Evolutionary conservation across 2,329 filamentous ascomycete species (phyloP), one percentile per base, ranked within the genome.

Genomic region (Colletotrichum kahawae): DNA sequence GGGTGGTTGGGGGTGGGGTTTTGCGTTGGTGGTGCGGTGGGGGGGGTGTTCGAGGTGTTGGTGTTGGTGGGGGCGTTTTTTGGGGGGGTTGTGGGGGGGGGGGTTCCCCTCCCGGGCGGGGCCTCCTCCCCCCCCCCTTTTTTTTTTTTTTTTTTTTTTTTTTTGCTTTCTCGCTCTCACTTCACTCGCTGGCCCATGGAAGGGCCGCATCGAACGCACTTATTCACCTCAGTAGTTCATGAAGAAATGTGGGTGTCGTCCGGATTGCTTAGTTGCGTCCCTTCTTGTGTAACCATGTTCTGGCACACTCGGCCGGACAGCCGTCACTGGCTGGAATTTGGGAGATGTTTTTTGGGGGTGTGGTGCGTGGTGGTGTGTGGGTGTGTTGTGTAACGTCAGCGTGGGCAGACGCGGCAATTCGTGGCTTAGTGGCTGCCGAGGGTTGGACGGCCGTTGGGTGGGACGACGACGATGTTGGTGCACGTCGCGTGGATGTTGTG

Each of bases 331-430:
- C n/a, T 62, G 29, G 21, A 33, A 27, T 27, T 33, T 33, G 56
- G 56, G 16, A 3, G n/a, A 8, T 4, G 4, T 13, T 62, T 34
- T 24, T 4, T 21, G n/a, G n/a, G 43, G 4, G 43, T 21, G n/a
- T 51, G 43, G 10, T 12, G 43, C 21, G 60, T 29, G 31, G 14
- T 36, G 60, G 21, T 63, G 60, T 24, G 21, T 16, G 33, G 29
- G 63, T 54, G 63, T 66, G 38, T 59, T 71, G 51, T 65, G 71
- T 43, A 56, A 66, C 67, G 71, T 66, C 59, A 66, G 51, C n/a
- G 24, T 68, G 71, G 71, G 51, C 67, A 74, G 71, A 74, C 29
- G 51, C 71, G 71, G 71, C 60, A 71, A 63, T 66, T 71, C 36
- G 60, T 66, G 71, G 71, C 71, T 71, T 51, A 62, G 57, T 62